phyloP scores from a whole-genome alignment of 2,329 filamentous ascomycete species.

The Immersiporthe knoxdaviesiana region DNA sequence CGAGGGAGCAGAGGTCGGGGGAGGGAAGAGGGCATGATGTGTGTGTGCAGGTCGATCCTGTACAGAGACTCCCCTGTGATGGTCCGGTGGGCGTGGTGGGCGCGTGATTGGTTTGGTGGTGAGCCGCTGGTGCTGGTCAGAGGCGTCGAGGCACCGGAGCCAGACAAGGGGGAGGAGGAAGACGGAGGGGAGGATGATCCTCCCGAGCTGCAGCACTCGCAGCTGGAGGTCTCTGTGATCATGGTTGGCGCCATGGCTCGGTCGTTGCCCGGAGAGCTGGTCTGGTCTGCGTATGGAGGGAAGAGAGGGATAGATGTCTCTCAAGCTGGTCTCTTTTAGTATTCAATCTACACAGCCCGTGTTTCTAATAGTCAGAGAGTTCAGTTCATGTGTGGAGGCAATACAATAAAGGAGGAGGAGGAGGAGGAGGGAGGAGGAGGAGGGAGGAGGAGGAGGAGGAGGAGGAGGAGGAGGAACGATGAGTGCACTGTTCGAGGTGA shows the following conservation, averaged over 20 bases:
- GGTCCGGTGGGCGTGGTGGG: slow-evolving; percentile 13
- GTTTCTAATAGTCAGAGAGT: neutral
- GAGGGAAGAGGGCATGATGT: slow-evolving; percentile 43
- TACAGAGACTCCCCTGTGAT: slow-evolving; percentile 35
- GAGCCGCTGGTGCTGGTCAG: slow-evolving; percentile 28
- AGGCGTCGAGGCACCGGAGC: slow-evolving; percentile 24
- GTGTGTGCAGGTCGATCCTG: slow-evolving; percentile 43
- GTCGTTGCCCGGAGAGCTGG: too few species aligned
- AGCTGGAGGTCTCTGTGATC: slow-evolving; percentile 20
- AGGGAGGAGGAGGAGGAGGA: neutral
- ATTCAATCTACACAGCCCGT: neutral
- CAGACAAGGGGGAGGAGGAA: slow-evolving; percentile 11
- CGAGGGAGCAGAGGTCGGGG: slow-evolving; percentile 47
- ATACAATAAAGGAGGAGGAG: neutral
- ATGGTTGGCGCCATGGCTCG: slow-evolving; percentile 22
- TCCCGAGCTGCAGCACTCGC: slow-evolving; percentile 24
- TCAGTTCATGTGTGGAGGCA: neutral
- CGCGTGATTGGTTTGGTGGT: slow-evolving; percentile 21
- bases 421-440: neutral
- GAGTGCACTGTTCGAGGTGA: neutral
- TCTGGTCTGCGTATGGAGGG: too few species aligned
- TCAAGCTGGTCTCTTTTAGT: neutral
- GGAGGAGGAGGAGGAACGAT: neutral
- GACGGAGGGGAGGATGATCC: slow-evolving; percentile 18
- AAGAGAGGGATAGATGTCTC: neutral